phyloP scores from a whole-genome alignment of 1,284 basidiomycete genomes.

The Schizophyllum commune region DNA sequence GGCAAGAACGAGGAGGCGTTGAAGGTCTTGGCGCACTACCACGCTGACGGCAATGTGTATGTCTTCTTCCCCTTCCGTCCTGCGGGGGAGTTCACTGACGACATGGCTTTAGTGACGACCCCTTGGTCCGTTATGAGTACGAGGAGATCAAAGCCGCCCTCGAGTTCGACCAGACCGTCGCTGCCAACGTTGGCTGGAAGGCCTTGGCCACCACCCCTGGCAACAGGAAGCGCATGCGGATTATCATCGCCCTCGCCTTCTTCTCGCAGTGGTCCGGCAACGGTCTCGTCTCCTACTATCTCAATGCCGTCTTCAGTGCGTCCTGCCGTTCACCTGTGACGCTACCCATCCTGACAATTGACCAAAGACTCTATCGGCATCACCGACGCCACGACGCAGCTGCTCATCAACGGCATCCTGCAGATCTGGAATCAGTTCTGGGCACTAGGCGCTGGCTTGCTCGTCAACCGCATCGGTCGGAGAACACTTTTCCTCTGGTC shows the following conservation, averaged over 20 bases:
- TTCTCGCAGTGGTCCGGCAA: constrained; percentile 75
- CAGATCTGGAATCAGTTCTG: constrained; percentile 70
- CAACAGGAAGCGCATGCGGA: constrained; percentile 60
- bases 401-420: constrained; percentile 67
- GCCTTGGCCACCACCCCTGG: constrained; percentile 50
- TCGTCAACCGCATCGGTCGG: constrained; percentile 55
- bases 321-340: no score
- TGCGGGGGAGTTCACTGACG: neutral
- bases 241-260: constrained; percentile 63
- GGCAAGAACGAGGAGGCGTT: constrained; percentile 56
- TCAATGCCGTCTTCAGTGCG: constrained; percentile 52
- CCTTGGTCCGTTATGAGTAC: constrained; percentile 66
- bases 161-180: constrained; percentile 49
- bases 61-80: neutral
- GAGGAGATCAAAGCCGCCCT: constrained; percentile 74
- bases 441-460: constrained; percentile 48
- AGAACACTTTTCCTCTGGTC: constrained; percentile 61
- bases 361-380: constrained; percentile 60
- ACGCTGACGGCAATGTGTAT: constrained; percentile 58
- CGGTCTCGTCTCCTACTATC: constrained; percentile 71
- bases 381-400: constrained; percentile 49
- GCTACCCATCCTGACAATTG: no score
- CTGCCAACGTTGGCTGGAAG: constrained; percentile 54
- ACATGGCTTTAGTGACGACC: constrained; percentile 42
- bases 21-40: constrained; percentile 61